Percentiles rank a stretch among this genome's conserved stretches.
Evolutionary conservation across 2,329 filamentous ascomycete genomes (phyloP).

Genomic region (Colletotrichum liaoningense): DNA sequence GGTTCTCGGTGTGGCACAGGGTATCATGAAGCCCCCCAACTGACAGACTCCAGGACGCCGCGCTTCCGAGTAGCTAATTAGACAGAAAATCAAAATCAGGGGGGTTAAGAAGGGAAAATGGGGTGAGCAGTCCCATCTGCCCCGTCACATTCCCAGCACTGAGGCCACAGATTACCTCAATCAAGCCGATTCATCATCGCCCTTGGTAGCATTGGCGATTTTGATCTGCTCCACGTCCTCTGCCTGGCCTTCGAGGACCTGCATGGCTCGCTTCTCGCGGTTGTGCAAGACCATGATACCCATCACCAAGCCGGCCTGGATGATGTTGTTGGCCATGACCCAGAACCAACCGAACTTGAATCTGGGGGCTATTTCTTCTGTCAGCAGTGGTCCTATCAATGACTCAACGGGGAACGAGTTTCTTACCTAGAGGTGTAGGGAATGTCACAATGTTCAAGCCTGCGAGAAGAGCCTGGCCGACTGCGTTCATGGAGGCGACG

Average conservation of each 20-base stretch:
- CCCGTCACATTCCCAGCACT: neutral
- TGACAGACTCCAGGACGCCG: slow-evolving; percentile 28
- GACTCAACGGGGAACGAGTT: fast-evolving
- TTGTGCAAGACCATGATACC: slow-evolving; percentile 29
- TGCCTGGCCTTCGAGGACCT: slow-evolving; percentile 14
- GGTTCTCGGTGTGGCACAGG: slow-evolving; percentile 10
- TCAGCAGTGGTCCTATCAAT: neutral
- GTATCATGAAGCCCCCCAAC: slow-evolving; percentile 26
- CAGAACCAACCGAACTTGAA: slow-evolving; percentile 25
- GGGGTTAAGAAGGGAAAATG: neutral
- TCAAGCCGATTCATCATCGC: slow-evolving; percentile 10
- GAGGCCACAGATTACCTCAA: too few relatives aligned
- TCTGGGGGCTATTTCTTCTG: neutral
- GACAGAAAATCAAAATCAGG: neutral
- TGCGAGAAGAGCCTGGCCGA: slow-evolving; percentile 14
- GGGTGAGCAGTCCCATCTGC: neutral
- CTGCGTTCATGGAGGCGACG: slow-evolving; percentile 17
- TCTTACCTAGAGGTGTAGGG: slow-evolving; percentile 18
- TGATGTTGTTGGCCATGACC: slow-evolving; percentile 23
- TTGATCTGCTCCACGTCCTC: slow-evolving; percentile 20
- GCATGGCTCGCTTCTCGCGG: slow-evolving; percentile 18
- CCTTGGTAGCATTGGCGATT: slow-evolving; percentile 8
- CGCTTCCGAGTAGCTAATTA: slow-evolving; percentile 17
- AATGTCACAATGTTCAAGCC: slow-evolving; percentile 15
- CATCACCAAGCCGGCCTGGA: slow-evolving; percentile 13